A percentile compares a stretch with the other conserved stretches of the same genome.
These are phyloP conservation scores for Suillus weaverae DNA, from an alignment of 768 basidiomycete species.

Conservation along the genomic window DNA sequence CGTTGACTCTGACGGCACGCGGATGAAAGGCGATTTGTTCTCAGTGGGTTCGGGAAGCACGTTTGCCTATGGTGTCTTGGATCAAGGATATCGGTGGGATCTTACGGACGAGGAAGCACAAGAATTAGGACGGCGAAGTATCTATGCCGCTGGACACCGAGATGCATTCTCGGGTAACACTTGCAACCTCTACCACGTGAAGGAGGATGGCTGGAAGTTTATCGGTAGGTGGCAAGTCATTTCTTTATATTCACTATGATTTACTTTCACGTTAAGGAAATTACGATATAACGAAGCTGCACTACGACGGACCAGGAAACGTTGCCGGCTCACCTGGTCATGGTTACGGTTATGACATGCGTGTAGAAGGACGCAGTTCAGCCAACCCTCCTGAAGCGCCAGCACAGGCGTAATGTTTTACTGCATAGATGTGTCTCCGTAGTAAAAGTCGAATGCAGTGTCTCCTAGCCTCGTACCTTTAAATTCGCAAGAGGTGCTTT, in stretches of 20 bases:
- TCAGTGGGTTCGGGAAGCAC: slow-evolving; percentile 98
- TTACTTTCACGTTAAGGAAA: slow-evolving; percentile 71
- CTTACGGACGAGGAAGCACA: slow-evolving; percentile 90
- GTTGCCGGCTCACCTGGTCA: slow-evolving; percentile 59
- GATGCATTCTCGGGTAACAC: slow-evolving; percentile 97
- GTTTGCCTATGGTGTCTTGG: slow-evolving; percentile 97
- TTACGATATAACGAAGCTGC: slow-evolving; percentile 87
- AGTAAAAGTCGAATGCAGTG: slow-evolving; percentile 13
- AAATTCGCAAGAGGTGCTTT: neutral
- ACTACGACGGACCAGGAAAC: slow-evolving; percentile 84
- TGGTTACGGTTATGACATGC: slow-evolving; percentile 81
- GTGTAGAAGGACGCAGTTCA: slow-evolving; percentile 57
- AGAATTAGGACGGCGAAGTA: slow-evolving; percentile 89
- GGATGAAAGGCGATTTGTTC: slow-evolving; percentile 96
- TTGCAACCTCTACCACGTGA: slow-evolving; percentile 94
- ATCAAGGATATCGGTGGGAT: slow-evolving; percentile 95
- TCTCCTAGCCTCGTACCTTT: neutral
- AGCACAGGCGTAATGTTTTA: slow-evolving; percentile 23
- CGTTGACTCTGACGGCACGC: slow-evolving; percentile 95
- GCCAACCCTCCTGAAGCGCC: slow-evolving; percentile 45
- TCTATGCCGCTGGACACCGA: slow-evolving; percentile 95
- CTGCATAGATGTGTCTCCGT: slow-evolving; percentile 19
- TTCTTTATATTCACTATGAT: slow-evolving; percentile 12
- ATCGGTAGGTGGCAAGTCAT: slow-evolving; percentile 59
- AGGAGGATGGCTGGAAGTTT: slow-evolving; percentile 94